Base-by-base conservation (phyloP, 1,284 basidiomycete genomes). In the Phlebopus sp. region DNA sequence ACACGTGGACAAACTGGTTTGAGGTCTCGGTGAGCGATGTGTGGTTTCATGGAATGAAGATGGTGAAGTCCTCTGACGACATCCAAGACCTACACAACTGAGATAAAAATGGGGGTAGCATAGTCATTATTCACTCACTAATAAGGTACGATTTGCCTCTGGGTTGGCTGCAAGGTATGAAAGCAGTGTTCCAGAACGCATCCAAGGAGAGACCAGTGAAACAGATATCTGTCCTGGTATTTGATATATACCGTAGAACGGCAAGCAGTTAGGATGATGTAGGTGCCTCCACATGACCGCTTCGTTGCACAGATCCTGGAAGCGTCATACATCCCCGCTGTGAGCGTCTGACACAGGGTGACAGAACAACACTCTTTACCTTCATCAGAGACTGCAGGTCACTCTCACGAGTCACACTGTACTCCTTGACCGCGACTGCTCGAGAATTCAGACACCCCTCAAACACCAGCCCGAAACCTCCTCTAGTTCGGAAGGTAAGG, bases 171-270 rank as follows among this genome's bases (percentile, higher is more conserved):
- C 29, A 29, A 67, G 58, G 50, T 64, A 64, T 4, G 34, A 13
- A 17, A 13, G 44, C 5, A 67, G 36, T 1, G 48, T 67, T 35
- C 58, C 62, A 4, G 49, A 45, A 4, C 51, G 25, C 65, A 67
- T 66, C 65, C 65, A 63, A 8, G 65, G 62, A 13, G 63, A 63
- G 36, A 63, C 58, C 17, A 63, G 50, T 2, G 53, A 47, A 35
- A 19, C 35, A 45, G 5, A 38, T 44, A 8, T 44, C 42, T n/a
- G n/a, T n/a, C n/a, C 18, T 21, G 37, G 27, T 19, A 53, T 50
- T 6, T 5, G 13, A 23, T 55, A 62, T 11, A 58, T 23, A 11
- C 63, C 60, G 44, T 64, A 58, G 11, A 62, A 15, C 7, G 63
- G 61, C 19, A 62, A 29, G 17, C 63, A 62, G 23, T 62, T 64